phyloP scores from a whole-genome alignment of 2,329 filamentous ascomycete species.

The Exophiala lecanii-corni region DNA sequence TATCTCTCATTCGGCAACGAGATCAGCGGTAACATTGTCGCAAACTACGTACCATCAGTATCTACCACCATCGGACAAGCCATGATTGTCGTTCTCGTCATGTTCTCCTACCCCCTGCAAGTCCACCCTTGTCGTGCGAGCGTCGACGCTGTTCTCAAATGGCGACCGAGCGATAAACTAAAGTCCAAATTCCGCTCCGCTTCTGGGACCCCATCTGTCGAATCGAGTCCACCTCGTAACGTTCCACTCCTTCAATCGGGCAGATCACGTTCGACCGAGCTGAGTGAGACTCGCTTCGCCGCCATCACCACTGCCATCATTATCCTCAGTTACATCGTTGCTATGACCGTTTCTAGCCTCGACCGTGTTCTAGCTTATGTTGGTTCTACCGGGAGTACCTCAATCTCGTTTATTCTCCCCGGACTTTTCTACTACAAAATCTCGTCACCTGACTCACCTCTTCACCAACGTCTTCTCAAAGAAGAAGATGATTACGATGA shows the following conservation, averaged over 20 bases:
- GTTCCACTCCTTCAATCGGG: slow-evolving; percentile 36
- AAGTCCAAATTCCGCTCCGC: slow-evolving; percentile 27
- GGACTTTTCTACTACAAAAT: slow-evolving; percentile 99
- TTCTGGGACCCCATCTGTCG: slow-evolving; percentile 29
- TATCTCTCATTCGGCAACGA: slow-evolving; percentile 93
- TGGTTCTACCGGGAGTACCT: slow-evolving; percentile 87
- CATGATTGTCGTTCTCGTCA: slow-evolving; percentile 91
- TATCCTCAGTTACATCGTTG: slow-evolving; percentile 76
- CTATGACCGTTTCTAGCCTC: slow-evolving; percentile 84
- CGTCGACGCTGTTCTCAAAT: slow-evolving; percentile 87
- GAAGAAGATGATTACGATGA: slow-evolving; percentile 72
- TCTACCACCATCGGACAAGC: slow-evolving; percentile 89
- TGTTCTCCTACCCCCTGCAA: slow-evolving; percentile 93
- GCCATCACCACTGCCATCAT: slow-evolving; percentile 83
- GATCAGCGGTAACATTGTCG: slow-evolving; percentile 86
- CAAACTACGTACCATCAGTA: slow-evolving; percentile 76
- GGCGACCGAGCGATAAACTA: slow-evolving; percentile 58
- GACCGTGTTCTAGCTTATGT: slow-evolving; percentile 93
- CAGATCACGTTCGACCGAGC: slow-evolving; percentile 50
- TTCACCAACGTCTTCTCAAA: slow-evolving; percentile 82
- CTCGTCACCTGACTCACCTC: slow-evolving; percentile 76
- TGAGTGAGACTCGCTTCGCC: slow-evolving; percentile 85
- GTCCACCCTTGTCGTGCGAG: slow-evolving; percentile 95
- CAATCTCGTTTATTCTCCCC: slow-evolving; percentile 94
- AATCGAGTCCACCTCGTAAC: slow-evolving; percentile 38